A percentile compares a stretch with the other conserved stretches of the same genome.
phyloP scores from a whole-genome alignment of 805 yeast genomes.

The Wickerhamomyces subpelliculosus region DNA sequence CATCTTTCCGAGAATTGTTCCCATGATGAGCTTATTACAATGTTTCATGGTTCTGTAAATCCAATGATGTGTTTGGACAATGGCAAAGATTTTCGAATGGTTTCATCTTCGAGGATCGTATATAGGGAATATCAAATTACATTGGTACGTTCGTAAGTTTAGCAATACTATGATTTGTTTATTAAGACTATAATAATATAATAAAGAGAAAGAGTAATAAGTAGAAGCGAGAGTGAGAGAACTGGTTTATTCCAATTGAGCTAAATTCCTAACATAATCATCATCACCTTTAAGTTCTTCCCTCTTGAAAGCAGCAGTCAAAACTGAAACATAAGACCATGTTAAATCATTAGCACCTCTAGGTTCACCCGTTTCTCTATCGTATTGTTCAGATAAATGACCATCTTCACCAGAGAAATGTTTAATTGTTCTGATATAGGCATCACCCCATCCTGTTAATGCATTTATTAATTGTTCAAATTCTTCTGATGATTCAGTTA shows the following conservation, averaged over 20 bases:
- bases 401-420: conserved; percentile 44
- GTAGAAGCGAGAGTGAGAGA: background rate
- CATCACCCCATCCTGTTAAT: background rate
- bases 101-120: too few relatives aligned
- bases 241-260: background rate
- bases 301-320: conserved; percentile 21
- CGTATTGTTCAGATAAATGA: conserved; percentile 65
- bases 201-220: too few relatives aligned
- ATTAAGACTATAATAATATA: too few relatives aligned
- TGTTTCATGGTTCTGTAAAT: too few relatives aligned
- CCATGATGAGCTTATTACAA: too few relatives aligned
- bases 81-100: too few relatives aligned
- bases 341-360: conserved; percentile 68
- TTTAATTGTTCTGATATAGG: conserved; percentile 32
- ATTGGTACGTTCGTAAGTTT: too few relatives aligned
- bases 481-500: too few relatives aligned
- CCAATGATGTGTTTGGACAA: too few relatives aligned
- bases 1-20: too few relatives aligned
- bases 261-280: background rate
- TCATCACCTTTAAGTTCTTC: background rate
- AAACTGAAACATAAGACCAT: conserved; percentile 65
- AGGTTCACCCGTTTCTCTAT: conserved; percentile 58
- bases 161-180: too few relatives aligned
- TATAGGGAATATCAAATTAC: too few relatives aligned
- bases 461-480: background rate